phyloP scores from a whole-genome alignment of 2,329 filamentous ascomycete genomes.

The Coniochaeta hoffmannii region DNA sequence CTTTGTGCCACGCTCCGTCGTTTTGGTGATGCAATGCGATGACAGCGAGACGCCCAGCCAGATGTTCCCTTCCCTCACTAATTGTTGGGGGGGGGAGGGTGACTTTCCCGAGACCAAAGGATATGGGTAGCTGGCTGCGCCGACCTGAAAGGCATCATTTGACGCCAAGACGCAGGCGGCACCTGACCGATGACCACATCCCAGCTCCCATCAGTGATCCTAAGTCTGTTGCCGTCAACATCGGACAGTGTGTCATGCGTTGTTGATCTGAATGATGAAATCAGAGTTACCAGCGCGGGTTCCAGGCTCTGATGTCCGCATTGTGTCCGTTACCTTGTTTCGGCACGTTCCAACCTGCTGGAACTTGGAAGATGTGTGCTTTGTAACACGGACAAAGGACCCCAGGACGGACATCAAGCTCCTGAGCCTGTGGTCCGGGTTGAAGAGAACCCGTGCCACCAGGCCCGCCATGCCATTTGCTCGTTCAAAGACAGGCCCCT shows the following conservation, averaged over 20 bases:
- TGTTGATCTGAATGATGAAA: background rate
- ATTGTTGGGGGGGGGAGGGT: constrained; percentile 1
- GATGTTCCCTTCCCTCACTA: background rate
- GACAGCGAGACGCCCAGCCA: background rate
- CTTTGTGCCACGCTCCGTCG: background rate
- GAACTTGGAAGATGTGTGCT: background rate
- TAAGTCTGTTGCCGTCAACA: background rate
- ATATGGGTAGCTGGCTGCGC: background rate
- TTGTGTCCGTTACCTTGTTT: background rate
- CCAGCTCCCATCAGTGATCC: background rate
- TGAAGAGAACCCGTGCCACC: background rate
- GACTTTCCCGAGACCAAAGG: background rate
- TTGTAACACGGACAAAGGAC: background rate
- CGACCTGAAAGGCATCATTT: background rate
- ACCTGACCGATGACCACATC: constrained; percentile 2
- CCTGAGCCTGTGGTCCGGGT: background rate
- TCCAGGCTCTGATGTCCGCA: background rate
- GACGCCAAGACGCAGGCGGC: background rate
- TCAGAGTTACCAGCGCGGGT: background rate
- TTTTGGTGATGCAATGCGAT: constrained; percentile 2
- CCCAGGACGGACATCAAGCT: background rate
- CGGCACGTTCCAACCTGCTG: background rate
- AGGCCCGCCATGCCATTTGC: constrained; percentile 3
- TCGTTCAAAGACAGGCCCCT: background rate
- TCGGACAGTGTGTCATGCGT: background rate